Percentiles rank a stretch among this genome's conserved stretches.
Conservation (phyloP, 257 asterid genomes). For the Phtheirospermum japonicum region DNA sequence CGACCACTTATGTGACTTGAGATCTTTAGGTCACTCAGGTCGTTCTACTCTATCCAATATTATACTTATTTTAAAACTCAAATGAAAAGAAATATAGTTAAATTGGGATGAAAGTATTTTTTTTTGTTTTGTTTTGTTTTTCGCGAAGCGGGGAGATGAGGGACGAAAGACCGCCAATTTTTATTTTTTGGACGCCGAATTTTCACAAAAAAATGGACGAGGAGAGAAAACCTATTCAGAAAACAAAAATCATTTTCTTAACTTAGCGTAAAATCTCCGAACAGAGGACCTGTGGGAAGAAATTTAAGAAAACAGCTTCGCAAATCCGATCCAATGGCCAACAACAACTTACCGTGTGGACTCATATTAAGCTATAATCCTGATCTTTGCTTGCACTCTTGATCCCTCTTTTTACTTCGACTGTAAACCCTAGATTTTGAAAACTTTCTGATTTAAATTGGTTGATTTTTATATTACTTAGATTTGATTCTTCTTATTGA, state of each 20-base stretch:
- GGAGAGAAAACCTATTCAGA: conserved; percentile 22
- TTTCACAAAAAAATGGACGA: too few species aligned
- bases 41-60: too few species aligned
- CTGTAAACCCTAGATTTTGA: conserved; percentile 30
- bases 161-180: too few species aligned
- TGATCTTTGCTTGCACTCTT: conserved; percentile 42
- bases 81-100: too few species aligned
- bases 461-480: conserved; percentile 12
- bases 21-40: too few species aligned
- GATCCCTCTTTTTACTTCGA: conserved; percentile 50
- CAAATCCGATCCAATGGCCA: conserved; percentile 49
- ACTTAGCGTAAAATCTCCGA: conserved; percentile 49
- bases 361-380: conserved; percentile 63
- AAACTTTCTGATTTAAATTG: neutral
- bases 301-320: neutral
- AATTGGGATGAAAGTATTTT: too few species aligned
- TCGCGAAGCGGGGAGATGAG: too few species aligned
- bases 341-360: conserved; percentile 48
- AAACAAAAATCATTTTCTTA: conserved; percentile 25
- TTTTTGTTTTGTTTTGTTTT: too few species aligned
- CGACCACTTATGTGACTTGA: too few species aligned
- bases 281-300: conserved; percentile 21
- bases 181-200: too few species aligned
- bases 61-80: too few species aligned
- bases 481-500: conserved; percentile 23